A percentile compares a stretch with the other conserved stretches of the same genome.
phyloP scores from a whole-genome alignment of 345 rosid species.

The Eucalyptus erythrocorys region DNA sequence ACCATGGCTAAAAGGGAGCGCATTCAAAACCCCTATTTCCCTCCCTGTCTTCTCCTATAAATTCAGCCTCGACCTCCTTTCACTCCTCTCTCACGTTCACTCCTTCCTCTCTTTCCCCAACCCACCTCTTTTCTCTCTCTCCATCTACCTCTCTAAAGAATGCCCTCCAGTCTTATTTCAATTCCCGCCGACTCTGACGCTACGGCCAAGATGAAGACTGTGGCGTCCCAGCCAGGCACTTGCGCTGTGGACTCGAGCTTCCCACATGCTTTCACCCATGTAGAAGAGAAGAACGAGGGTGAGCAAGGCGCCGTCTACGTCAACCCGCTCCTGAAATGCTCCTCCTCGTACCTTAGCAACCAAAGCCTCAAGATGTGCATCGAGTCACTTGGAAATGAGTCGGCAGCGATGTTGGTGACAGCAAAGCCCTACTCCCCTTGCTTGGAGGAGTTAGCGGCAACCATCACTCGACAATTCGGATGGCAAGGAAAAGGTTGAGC shows the following conservation, averaged over 20 bases:
- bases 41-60: not conserved
- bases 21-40: not conserved
- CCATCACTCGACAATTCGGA: not conserved
- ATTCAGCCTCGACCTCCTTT: not conserved
- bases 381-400: slow-evolving; percentile 75
- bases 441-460: not conserved
- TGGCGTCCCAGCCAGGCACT: not conserved
- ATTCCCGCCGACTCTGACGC: not conserved
- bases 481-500: not conserved
- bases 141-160: not conserved
- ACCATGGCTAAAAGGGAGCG: not conserved
- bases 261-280: slow-evolving; percentile 23
- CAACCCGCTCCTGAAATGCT: slow-evolving; percentile 41
- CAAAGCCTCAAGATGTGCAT: slow-evolving; percentile 81
- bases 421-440: slow-evolving; percentile 1
- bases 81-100: not conserved
- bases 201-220: not conserved
- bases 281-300: not conserved
- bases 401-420: slow-evolving; percentile 35
- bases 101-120: not conserved
- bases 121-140: not conserved
- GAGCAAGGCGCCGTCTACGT: slow-evolving; percentile 22
- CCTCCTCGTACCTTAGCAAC: slow-evolving; percentile 27
- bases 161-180: not conserved
- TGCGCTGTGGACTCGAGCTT: slow-evolving; percentile 39